Evolutionary conservation across 768 basidiomycete genomes (phyloP).

Genomic region (Panaeolus papilionaceus): DNA sequence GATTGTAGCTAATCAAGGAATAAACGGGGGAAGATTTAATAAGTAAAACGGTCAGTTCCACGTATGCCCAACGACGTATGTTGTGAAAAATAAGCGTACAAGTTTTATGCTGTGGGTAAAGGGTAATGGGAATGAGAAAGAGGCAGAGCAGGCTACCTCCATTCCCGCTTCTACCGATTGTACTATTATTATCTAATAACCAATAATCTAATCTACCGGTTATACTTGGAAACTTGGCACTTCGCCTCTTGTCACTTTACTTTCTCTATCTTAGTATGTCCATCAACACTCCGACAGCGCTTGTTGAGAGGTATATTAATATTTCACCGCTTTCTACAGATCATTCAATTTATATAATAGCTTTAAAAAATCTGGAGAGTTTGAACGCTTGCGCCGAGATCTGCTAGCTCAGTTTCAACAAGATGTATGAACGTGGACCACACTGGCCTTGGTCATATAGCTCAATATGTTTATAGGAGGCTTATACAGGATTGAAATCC

Average conservation of each 20-base stretch:
- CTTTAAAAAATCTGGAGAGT: slow-evolving; percentile 83
- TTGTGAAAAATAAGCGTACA: slow-evolving; percentile 22
- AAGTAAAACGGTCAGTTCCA: background rate
- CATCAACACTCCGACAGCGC: slow-evolving; percentile 61
- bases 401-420: slow-evolving; percentile 65
- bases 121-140: slow-evolving; percentile 7
- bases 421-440: slow-evolving; percentile 51
- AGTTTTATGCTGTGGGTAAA: slow-evolving; percentile 1
- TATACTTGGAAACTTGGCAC: background rate
- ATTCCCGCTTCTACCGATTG: slow-evolving; percentile 7
- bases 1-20: slow-evolving; percentile 11
- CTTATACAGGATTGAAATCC: slow-evolving; percentile 57
- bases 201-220: slow-evolving; percentile 2
- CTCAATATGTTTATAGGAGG: slow-evolving; percentile 43
- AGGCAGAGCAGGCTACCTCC: background rate
- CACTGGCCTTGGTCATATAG: background rate
- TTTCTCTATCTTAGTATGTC: slow-evolving; percentile 32
- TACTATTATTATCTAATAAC: background rate
- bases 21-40: background rate
- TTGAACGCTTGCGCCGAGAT: slow-evolving; percentile 73
- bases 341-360: slow-evolving; percentile 38
- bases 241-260: background rate
- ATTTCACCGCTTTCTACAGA: slow-evolving; percentile 8
- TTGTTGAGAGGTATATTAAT: slow-evolving; percentile 65
- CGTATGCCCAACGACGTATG: background rate